Evolutionary conservation across 805 yeast species (phyloP).

Genomic region (Kodamaea sagamina): DNA sequence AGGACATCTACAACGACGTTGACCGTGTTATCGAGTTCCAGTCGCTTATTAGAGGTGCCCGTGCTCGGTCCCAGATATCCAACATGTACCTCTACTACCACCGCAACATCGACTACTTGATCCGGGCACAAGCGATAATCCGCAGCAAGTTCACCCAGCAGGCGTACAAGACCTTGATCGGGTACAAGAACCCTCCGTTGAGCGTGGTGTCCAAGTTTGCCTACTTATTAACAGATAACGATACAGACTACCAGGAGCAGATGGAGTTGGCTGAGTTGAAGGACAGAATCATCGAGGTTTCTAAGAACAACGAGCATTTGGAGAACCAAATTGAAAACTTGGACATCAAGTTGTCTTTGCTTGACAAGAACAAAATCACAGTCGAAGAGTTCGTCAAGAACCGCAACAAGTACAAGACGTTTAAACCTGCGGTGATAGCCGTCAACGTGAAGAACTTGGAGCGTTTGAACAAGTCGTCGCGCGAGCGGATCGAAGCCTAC

Average conservation of each 20-base stretch:
- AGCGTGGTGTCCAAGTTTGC: conserved; percentile 76
- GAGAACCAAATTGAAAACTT: conserved; percentile 75
- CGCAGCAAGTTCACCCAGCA: conserved; percentile 65
- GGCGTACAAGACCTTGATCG: conserved; percentile 73
- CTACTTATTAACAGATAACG: conserved; percentile 68
- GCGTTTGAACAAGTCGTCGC: conserved; percentile 40
- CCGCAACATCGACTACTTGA: conserved; percentile 56
- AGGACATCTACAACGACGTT: conserved; percentile 51
- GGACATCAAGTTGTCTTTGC: conserved; percentile 73
- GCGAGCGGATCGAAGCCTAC: conserved; percentile 61
- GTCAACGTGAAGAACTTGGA: conserved; percentile 28
- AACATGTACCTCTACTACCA: conserved; percentile 50
- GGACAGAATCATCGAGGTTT: conserved; percentile 67
- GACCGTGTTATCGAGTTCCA: conserved; percentile 51
- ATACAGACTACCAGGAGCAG: conserved; percentile 74
- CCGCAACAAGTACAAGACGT: conserved; percentile 34
- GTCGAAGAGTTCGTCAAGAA: conserved; percentile 66
- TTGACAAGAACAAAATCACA: conserved; percentile 78
- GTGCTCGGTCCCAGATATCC: conserved; percentile 38
- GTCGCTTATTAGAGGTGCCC: conserved; percentile 51
- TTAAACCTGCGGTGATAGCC: conserved; percentile 21
- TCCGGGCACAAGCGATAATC: conserved; percentile 73
- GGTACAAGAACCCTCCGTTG: conserved; percentile 74
- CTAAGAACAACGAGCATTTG: conserved; percentile 67
- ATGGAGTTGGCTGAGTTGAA: conserved; percentile 64